Base-by-base conservation (phyloP, 2,329 filamentous ascomycete genomes). In the Colletotrichum tabaci region DNA sequence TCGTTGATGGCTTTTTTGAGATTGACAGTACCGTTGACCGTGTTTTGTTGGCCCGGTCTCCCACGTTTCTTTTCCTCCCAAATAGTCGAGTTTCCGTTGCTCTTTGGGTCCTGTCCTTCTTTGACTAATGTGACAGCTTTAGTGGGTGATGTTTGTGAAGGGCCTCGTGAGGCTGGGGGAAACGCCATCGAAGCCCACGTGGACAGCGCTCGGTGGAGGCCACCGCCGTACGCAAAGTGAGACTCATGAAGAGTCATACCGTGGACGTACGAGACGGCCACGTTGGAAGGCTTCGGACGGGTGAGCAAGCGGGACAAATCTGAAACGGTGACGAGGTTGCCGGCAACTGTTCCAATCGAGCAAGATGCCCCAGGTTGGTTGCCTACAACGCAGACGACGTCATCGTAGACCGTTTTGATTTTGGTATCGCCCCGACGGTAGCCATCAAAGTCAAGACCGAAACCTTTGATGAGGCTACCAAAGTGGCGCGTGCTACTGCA, bases 401-500 rank as follows among this genome's bases (percentile, higher is more conserved):
- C 60, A 35, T 68, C 58, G 26, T 62, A 71, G 21, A 68, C 68
- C 8, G 64, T 71, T 9, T 63, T 53, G 21, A 71, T 7, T 4
- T 23, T 47, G 1, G 8, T 46, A 16, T 71, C 26, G 35, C 66
- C 64, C 52, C 35, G 35, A 15, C 9, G 50, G 30, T 52, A 53
- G 13, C 64, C 68, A 13, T 67, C 60, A 2, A 47, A 21, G 7
- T 62, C 26, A 13, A 67, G 66, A 2, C 64, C 64, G 4, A 71
- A 38, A 12, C 68, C 68, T 21, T 71, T 67, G 58, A 71, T 30
- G 9, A 71, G 26, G 18, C 30, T 71, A 3, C 68, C 65, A 16
- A 30, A 58, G 44, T 30, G 10, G 3, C 35, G 38, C 18, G 42
- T 30, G 26, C n/a, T 63, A 3, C 26, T n/a, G 40, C 26, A 21